Conservation (phyloP, 2,329 filamentous ascomycete genomes). For the Trichoderma gracile region DNA sequence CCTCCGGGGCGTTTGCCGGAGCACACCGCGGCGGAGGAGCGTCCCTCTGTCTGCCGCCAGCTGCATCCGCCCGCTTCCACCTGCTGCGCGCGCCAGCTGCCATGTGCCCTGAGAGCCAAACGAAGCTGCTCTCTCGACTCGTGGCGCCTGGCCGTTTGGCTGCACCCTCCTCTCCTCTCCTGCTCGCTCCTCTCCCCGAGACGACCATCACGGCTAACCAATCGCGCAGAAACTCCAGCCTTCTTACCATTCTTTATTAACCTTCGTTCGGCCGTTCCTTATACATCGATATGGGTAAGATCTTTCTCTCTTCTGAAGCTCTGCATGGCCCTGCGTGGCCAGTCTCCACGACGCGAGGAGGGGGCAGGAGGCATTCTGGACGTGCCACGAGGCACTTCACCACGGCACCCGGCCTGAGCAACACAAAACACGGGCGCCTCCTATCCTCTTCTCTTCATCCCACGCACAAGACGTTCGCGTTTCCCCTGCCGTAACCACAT, state of each 20-base stretch:
- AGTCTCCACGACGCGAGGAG: slow-evolving; percentile 22
- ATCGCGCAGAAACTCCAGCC: slow-evolving; percentile 31
- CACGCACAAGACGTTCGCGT: slow-evolving; percentile 27
- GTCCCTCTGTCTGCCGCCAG: not conserved
- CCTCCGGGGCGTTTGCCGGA: not conserved
- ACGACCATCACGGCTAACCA: slow-evolving; percentile 30
- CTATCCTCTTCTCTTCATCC: slow-evolving; percentile 24
- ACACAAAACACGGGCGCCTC: slow-evolving; percentile 23
- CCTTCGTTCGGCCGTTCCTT: slow-evolving; percentile 40
- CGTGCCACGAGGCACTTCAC: slow-evolving; percentile 30
- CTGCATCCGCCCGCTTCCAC: not conserved
- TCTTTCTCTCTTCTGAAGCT: slow-evolving; percentile 35
- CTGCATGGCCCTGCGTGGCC: slow-evolving; percentile 29
- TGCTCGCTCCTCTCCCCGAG: not conserved
- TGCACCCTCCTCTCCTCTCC: too few species aligned
- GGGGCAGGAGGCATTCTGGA: slow-evolving; percentile 23
- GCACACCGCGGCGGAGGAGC: not conserved
- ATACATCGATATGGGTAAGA: slow-evolving; percentile 48
- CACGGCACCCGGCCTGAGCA: not conserved
- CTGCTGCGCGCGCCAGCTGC: slow-evolving; percentile 5
- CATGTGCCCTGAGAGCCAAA: not conserved
- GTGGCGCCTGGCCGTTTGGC: slow-evolving; percentile 25
- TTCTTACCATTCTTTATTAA: slow-evolving; percentile 35
- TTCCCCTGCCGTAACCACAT: slow-evolving; percentile 39
- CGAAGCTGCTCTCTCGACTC: slow-evolving; percentile 11